Evolutionary conservation across 2,329 filamentous ascomycete genomes (phyloP), one percentile per base, ranked within the genome.

Genomic region (Peltaster fructicola): DNA sequence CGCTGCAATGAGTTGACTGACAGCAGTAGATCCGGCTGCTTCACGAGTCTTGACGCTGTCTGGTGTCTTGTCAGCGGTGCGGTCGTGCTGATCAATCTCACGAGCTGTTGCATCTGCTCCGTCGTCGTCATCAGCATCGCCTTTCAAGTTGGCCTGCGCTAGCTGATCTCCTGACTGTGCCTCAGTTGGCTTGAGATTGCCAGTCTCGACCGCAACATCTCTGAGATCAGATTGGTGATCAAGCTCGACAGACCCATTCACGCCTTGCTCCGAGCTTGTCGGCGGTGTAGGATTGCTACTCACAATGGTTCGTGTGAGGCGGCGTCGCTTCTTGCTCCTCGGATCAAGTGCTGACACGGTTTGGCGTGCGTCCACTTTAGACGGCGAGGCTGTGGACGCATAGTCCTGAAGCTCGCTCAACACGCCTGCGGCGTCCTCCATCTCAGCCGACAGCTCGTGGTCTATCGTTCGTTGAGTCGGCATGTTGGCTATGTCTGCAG

Each of bases 341-440:
- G 30, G 24, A 5, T 33, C 31, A 12, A 26, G 29, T 14, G 39
- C n/a, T n/a, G 31, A 29, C 35, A 39, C 3, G 32, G 39, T 17
- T 35, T 32, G 7, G 31, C 31, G 7, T 39, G 37, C 10, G 49
- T 37, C 18, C 46, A 41, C 5, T 43, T 34, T 8, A 49, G 41
- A 20, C 53, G 30, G 44, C 52, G 36, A 27, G 51, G 15, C 33
- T 51, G 32, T 51, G 38, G 13, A 53, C 37, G 32, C 40, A 24
- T 47, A 37, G 17, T 51, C 32, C 20, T 48, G 41, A 6, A 52
- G 30, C 17, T 45, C 40, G 3, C 38, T 30, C 8, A 43, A 37
- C 7, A 35, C 42, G 10, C 33, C 30, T 6, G 44, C 47, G 8
- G 37, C n/a, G n/a, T n/a, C n/a, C n/a, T n/a, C n/a, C n/a, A n/a